Conservation (phyloP, 73 alveolate species). For the Paramecium biaurelia region DNA sequence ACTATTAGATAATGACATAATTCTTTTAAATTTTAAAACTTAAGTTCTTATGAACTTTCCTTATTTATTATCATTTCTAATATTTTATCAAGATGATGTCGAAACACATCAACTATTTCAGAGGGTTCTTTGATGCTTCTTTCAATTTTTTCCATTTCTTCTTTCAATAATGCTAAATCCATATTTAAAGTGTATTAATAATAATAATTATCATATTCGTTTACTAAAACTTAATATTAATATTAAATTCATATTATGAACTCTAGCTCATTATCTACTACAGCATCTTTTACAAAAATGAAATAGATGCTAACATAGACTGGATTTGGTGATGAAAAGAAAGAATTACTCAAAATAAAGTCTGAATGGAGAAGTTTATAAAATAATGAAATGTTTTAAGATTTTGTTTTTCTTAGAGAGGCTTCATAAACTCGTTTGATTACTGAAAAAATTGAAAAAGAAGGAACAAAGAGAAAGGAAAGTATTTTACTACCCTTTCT, state of each 20-base stretch:
- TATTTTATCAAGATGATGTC: not conserved
- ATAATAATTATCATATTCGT: not conserved
- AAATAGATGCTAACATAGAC: not conserved
- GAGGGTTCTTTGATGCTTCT: not conserved
- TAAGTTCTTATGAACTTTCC: not conserved
- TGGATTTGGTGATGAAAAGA: not conserved
- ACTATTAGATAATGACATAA: not conserved
- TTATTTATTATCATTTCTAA: not conserved
- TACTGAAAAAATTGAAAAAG: not conserved
- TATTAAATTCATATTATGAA: not conserved
- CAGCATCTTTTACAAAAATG: conserved; percentile 35
- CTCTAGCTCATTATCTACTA: conserved; percentile 27
- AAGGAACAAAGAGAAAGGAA: not conserved
- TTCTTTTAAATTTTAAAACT: not conserved
- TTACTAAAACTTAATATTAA: not conserved
- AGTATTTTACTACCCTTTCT: conserved; percentile 10
- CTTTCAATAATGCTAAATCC: not conserved
- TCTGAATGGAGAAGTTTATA: conserved; percentile 46
- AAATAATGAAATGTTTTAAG: conserved; percentile 39
- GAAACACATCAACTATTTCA: not conserved
- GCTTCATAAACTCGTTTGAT: not conserved
- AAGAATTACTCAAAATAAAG: not conserved
- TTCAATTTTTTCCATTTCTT: not conserved
- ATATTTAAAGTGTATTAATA: not conserved
- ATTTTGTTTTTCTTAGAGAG: conserved; percentile 14